Base-by-base conservation (phyloP, 345 rosid genomes). In the Hibiscus mutabilis region DNA sequence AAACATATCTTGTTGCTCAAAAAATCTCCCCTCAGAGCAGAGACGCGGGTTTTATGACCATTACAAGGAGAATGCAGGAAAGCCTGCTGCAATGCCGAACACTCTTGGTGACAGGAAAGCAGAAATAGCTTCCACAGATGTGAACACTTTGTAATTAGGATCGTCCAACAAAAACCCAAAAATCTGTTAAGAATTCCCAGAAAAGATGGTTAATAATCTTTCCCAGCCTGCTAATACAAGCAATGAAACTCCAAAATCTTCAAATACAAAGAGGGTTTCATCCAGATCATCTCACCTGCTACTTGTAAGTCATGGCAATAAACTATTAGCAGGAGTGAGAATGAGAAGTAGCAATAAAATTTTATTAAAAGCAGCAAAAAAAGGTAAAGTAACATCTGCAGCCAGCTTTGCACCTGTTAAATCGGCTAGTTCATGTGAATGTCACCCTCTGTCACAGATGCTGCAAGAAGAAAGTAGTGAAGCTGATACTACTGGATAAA, bases 391-490 rank as follows among this genome's bases (percentile, higher is more conserved):
- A 67, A 60, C 66, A 67, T 73, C 83, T 71, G 76, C 77, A 25
- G 77, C 65, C 60, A 76, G 70, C 75, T 51, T 35, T 66, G 65
- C 58, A 56, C 77, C 84, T 6, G 40, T 76, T 31, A 81, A 77
- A 75, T 42, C 70, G 21, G 76, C 88, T 53, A 84, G 86, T 75
- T 84, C 86, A 60, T 83, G 83, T 33, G 75, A 80, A 18, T 89
- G 92, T 57, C 89, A 88, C 80, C 84, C 89, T 64, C 70, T 84
- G 51, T 88, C 89, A 2, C 88, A 88, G 82, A 86, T 88, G 92
- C 83, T 88, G 74, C 92, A 81, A 81, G 90, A 88, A 83, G 89
- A 88, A 68, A 86, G 74, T 56, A 88, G 85, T 60, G 89, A 86
- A 75, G 70, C 80, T 60, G 88, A 88, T 55, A 77, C 76, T 19